phyloP scores from a whole-genome alignment of 306 rosid species.

The Prunus fruticosa region DNA sequence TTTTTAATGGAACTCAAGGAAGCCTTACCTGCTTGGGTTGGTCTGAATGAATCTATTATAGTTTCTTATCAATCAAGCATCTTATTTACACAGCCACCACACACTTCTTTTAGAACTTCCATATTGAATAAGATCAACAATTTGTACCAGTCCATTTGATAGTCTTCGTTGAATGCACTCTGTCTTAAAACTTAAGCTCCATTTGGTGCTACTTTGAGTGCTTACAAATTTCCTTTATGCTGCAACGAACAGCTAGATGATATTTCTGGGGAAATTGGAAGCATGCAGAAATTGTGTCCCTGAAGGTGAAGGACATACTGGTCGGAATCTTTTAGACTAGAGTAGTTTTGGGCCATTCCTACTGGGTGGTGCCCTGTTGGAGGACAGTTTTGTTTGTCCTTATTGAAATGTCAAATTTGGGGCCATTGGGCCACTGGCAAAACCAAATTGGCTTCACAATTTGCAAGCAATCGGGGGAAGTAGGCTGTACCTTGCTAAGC shows the following conservation, averaged over 20 bases:
- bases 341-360: background rate
- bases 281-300: background rate
- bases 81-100: background rate
- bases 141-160: background rate
- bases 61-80: too few relatives aligned
- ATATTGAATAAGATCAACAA: background rate
- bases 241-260: too few relatives aligned
- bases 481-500: slow-evolving; percentile 19
- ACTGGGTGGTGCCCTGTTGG: background rate
- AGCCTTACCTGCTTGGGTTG: background rate
- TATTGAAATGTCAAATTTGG: background rate
- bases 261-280: background rate
- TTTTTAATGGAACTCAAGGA: background rate
- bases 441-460: slow-evolving; percentile 31
- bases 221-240: too few relatives aligned
- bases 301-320: background rate
- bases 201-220: background rate
- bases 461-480: slow-evolving; percentile 11
- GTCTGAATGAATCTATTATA: too few relatives aligned
- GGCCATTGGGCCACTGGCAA: slow-evolving; percentile 28
- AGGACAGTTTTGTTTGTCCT: slow-evolving; percentile 1
- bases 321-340: slow-evolving; percentile 1
- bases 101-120: background rate
- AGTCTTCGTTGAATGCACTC: background rate
- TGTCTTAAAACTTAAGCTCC: background rate